Base-by-base conservation (phyloP, 441 rosid species). In the Theobroma grandiflorum region DNA sequence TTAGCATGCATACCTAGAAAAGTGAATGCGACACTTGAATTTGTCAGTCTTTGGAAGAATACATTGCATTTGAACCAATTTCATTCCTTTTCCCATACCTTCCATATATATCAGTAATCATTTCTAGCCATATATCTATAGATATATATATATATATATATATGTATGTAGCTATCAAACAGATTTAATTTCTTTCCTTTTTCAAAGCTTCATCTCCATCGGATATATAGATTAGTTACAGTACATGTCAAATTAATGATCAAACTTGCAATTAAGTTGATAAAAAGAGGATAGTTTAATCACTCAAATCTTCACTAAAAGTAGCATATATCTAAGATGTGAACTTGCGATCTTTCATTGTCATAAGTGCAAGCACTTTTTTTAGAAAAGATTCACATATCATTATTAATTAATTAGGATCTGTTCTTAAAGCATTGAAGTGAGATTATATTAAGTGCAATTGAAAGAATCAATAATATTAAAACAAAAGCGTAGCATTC, bases 271-370 rank as follows among this genome's bases (percentile, higher is more conserved):
- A 33, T 16, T 3, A 5, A 31, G 65, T 31, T 4, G 2, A 43
- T 15, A 8, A 49, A 38, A 16, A 3, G 1, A 9, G 3, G 50
- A 31, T 31, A 49, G 14, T 2, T 52, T 38, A 66, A 53, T 22
- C 12, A 20, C 57, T 68, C 31, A 67, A 73, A 57, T 20, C 4
- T 55, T 38, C 50, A 12, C 10, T 53, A 47, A 78, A 68, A 15
- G 70, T 55, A 72, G 38, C 47, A 72, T n/a, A n/a, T n/a, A n/a
- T 72, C 31, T 72, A 72, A 72, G 62, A 18, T 52, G 75, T 52
- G 45, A 50, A 52, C 62, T 35, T 52, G 61, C 6, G 59, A 70
- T 50, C 4, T 70, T 71, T 53, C 63, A 37, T 53, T n/a, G 33
- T 72, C 49, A 10, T 72, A 53, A 52, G 62, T 72, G 63, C 62